phyloP scores from a whole-genome alignment of 768 basidiomycete genomes.

The Tylopilus sp. region DNA sequence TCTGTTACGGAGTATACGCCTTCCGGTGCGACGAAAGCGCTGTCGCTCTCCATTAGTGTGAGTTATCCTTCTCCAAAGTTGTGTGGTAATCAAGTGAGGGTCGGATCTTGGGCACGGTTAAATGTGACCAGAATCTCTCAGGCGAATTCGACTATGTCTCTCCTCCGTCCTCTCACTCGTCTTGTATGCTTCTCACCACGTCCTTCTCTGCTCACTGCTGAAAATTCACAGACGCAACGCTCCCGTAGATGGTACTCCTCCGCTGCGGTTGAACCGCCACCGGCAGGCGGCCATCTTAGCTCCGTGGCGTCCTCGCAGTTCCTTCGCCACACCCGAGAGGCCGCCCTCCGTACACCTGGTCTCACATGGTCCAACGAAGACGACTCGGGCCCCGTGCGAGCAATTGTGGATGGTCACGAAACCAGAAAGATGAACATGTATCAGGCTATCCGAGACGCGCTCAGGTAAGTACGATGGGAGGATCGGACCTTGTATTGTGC shows the following conservation, averaged over 20 bases:
- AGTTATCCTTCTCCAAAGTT: slow-evolving; percentile 1
- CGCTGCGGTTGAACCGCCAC: slow-evolving; percentile 53
- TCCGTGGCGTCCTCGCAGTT: slow-evolving; percentile 67
- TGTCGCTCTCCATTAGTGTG: slow-evolving; percentile 68
- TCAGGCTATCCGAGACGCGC: slow-evolving; percentile 87
- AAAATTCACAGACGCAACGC: slow-evolving; percentile 1
- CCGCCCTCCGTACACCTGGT: slow-evolving; percentile 68
- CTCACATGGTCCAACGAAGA: slow-evolving; percentile 70
- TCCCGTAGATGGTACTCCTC: slow-evolving; percentile 49
- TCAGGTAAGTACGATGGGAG: slow-evolving; percentile 56
- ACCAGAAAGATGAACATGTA: slow-evolving; percentile 96
- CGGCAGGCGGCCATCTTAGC: slow-evolving; percentile 75
- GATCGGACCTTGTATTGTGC: background rate
- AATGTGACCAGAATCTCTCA: background rate
- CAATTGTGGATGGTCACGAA: slow-evolving; percentile 69
- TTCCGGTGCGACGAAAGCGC: slow-evolving; percentile 84
- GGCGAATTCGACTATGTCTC: slow-evolving; percentile 23
- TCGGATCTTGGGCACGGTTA: slow-evolving; percentile 27
- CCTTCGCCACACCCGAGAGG: slow-evolving; percentile 62
- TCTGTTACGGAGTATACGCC: slow-evolving; percentile 88
- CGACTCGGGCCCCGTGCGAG: slow-evolving; percentile 34
- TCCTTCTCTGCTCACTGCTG: background rate
- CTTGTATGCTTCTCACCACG: slow-evolving; percentile 14
- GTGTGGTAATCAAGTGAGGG: slow-evolving; percentile 3
- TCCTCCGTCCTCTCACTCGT: slow-evolving; percentile 19